Evolutionary conservation across 371 early-diverging fungal species (phyloP), one percentile per base, ranked within the genome.

Genomic region (Circinella minor): DNA sequence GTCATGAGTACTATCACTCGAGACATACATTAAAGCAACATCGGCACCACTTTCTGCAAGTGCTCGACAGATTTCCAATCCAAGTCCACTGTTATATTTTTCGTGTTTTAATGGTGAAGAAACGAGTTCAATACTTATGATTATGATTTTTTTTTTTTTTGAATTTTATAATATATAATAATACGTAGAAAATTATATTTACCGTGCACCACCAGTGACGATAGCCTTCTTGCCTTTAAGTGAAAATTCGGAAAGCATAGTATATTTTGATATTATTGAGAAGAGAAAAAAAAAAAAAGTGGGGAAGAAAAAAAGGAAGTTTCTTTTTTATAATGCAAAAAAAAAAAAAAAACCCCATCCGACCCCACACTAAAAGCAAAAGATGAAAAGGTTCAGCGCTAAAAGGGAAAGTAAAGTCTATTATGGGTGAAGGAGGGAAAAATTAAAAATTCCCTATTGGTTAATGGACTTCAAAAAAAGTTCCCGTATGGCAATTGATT

Each of bases 141-240:
- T n/a, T n/a, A n/a, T n/a, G n/a, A n/a, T n/a, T n/a, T 43, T 43
- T 9, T 11, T 43, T 3, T 43, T 43, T 43, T 3, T 43, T 43
- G 10, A 43, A 39, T 27, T 14, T 15, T 37, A 18, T 36, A 18
- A 15, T 59, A 48, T 59, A 18, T 34, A 4, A 15, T 54, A 8
- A 34, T 17, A n/a, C n/a, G n/a, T n/a, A 61, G 43, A 46, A 64
- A 1, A 43, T 43, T 6, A 43, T 43, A 43, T 9, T 71, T 78
- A 80, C 81, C 83, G 74, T n/a, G 75, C 81, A 57, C 83, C 83
- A 63, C 83, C 83, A 47, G 83, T 83, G 39, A 83, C 77, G 46
- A 81, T 63, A 17, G 80, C 83, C 38, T 76, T 77, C 49, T 81
- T 83, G 49, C 79, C 83, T 61, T 78, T 80, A 38, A 83, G 75